phyloP scores from a whole-genome alignment of 2,329 filamentous ascomycete species.

The Ceratocystis cubensis region DNA sequence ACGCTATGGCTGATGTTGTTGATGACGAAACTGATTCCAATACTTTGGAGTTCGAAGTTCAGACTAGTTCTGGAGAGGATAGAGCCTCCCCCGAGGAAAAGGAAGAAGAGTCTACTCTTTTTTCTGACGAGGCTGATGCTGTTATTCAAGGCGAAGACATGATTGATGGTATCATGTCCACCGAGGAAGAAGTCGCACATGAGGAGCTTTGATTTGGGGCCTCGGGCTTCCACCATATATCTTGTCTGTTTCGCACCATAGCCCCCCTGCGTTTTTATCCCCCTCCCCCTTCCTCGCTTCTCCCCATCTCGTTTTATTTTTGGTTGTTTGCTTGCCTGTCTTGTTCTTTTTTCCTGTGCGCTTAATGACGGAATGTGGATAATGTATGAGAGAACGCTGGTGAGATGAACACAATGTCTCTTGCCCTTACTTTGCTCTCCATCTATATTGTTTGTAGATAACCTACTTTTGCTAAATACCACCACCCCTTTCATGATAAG shows the following conservation, averaged over 20 bases:
- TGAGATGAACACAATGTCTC: neutral
- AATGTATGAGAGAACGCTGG: slow-evolving; percentile 7
- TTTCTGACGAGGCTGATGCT: neutral
- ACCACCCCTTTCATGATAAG: neutral
- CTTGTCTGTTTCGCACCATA: neutral
- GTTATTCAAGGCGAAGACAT: neutral
- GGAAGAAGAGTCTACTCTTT: neutral
- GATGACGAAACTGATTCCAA: neutral
- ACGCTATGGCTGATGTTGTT: neutral
- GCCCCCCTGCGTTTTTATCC: neutral
- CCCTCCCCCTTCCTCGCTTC: too few species aligned
- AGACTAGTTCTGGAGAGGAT: neutral
- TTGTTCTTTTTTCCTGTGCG: neutral
- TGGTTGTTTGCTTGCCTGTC: neutral
- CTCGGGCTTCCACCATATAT: neutral
- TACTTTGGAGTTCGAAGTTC: neutral
- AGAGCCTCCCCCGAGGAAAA: neutral
- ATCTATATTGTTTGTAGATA: slow-evolving; percentile 10
- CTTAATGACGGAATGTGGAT: slow-evolving; percentile 5
- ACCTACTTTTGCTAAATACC: slow-evolving; percentile 1
- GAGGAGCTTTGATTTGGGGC: slow-evolving; percentile 4
- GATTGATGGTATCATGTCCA: neutral
- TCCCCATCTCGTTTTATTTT: neutral
- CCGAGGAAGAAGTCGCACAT: neutral
- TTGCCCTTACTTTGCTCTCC: neutral